Evolutionary conservation across 495 filamentous ascomycete species (phyloP).

Genomic region (Trichoderma asperelloides): DNA sequence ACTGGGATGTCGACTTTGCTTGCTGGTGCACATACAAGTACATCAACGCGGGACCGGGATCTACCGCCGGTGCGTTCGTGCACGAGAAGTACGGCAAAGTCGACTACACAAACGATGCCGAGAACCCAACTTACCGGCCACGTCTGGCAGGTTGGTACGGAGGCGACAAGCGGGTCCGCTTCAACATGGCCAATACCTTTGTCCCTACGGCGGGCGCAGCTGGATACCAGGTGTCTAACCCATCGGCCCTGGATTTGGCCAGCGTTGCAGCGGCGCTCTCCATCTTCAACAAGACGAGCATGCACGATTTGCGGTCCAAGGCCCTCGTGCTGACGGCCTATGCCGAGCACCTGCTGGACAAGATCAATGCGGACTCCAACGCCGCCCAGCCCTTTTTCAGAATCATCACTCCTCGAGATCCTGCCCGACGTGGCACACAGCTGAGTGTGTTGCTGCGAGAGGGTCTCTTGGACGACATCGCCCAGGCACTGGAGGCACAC

Average conservation of each 20-base stretch:
- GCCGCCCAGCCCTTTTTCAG: slow-evolving; percentile 44
- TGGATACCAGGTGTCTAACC: slow-evolving; percentile 64
- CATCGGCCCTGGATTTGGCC: slow-evolving; percentile 55
- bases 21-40: slow-evolving; percentile 99
- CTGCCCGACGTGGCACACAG: slow-evolving; percentile 72
- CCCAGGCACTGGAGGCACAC: slow-evolving; percentile 56
- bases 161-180: slow-evolving; percentile 63
- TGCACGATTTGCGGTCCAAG: slow-evolving; percentile 62
- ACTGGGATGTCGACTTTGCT: slow-evolving; percentile 93
- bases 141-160: slow-evolving; percentile 90
- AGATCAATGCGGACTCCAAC: slow-evolving; percentile 27
- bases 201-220: slow-evolving; percentile 60
- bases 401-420: slow-evolving; percentile 74
- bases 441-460: slow-evolving; percentile 61
- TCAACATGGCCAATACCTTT: slow-evolving; percentile 73
- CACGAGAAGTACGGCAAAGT: slow-evolving; percentile 62
- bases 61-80: slow-evolving; percentile 80
- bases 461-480: slow-evolving; percentile 60
- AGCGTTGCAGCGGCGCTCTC: slow-evolving; percentile 68
- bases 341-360: slow-evolving; percentile 59
- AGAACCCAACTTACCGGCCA: slow-evolving; percentile 32
- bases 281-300: slow-evolving; percentile 65
- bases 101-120: slow-evolving; percentile 21
- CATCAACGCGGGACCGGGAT: slow-evolving; percentile 82
- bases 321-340: slow-evolving; percentile 71